Conservation (phyloP, 2,329 filamentous ascomycete species). For the Calonectria pteridis region DNA sequence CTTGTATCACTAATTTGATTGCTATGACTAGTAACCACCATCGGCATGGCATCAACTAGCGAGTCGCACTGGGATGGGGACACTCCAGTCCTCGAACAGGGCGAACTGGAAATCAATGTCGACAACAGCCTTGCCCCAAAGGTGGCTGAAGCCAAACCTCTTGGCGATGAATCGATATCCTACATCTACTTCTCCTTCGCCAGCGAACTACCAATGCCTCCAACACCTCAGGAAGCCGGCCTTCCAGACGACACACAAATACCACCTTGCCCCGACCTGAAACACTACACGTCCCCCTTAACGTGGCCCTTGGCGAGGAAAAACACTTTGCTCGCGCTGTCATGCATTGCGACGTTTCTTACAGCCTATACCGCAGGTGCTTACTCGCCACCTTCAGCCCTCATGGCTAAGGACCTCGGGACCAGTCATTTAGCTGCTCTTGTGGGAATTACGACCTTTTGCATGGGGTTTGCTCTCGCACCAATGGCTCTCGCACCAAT, state of each 20-base stretch:
- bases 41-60: slow-evolving; percentile 29
- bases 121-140: slow-evolving; percentile 26
- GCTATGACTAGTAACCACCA: background rate
- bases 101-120: slow-evolving; percentile 36
- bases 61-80: slow-evolving; percentile 20
- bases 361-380: slow-evolving; percentile 87
- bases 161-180: slow-evolving; percentile 48
- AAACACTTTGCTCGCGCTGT: slow-evolving; percentile 76
- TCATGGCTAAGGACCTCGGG: slow-evolving; percentile 75
- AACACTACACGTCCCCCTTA: slow-evolving; percentile 77
- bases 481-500: slow-evolving; percentile 92
- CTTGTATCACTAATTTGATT: background rate
- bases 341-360: slow-evolving; percentile 80
- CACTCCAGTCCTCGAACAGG: slow-evolving; percentile 16
- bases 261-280: slow-evolving; percentile 74
- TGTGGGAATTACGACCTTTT: slow-evolving; percentile 85
- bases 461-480: slow-evolving; percentile 81
- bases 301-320: slow-evolving; percentile 80
- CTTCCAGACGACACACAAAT: slow-evolving; percentile 49
- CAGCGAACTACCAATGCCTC: slow-evolving; percentile 50
- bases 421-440: slow-evolving; percentile 76
- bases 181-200: slow-evolving; percentile 58
- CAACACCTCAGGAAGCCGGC: slow-evolving; percentile 30
- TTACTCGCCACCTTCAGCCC: slow-evolving; percentile 76
- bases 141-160: slow-evolving; percentile 12